Evolutionary conservation across 306 rosid genomes (phyloP).

Genomic region (Parietaria judaica): DNA sequence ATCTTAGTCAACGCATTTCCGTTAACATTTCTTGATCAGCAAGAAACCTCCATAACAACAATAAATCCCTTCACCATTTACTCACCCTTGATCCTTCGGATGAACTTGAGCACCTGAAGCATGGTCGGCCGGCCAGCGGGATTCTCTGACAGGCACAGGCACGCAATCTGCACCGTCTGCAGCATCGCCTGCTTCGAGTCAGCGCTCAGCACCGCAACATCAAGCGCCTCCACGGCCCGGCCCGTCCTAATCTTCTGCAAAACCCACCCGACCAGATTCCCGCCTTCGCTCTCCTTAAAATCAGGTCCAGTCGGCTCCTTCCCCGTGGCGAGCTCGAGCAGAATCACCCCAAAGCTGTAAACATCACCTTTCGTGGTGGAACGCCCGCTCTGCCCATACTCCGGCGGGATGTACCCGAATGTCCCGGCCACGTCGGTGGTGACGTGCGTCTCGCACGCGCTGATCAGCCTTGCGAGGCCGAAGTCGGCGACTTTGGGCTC

Average conservation of each 20-base stretch:
- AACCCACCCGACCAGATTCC: constrained; percentile 96
- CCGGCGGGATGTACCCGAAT: constrained; percentile 96
- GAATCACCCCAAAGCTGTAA: constrained; percentile 85
- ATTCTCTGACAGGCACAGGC: constrained; percentile 73
- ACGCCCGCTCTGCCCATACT: constrained; percentile 95
- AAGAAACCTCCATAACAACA: neutral
- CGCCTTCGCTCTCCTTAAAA: constrained; percentile 90
- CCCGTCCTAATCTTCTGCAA: constrained; percentile 67
- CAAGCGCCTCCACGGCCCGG: constrained; percentile 72
- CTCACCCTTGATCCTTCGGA: constrained; percentile 64
- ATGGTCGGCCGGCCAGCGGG: constrained; percentile 88
- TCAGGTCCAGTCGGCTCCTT: constrained; percentile 96
- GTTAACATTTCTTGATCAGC: too few species aligned
- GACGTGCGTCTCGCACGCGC: constrained; percentile 95
- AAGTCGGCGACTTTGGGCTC: constrained; percentile 93
- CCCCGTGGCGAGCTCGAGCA: constrained; percentile 85
- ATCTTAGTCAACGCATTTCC: too few species aligned
- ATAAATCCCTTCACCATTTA: constrained; percentile 13
- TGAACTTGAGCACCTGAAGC: constrained; percentile 76
- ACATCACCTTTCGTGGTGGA: constrained; percentile 91
- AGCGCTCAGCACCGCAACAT: constrained; percentile 52
- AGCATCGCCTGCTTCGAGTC: constrained; percentile 81
- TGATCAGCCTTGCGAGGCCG: constrained; percentile 85
- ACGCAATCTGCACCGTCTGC: constrained; percentile 69
- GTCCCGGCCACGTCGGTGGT: constrained; percentile 93